Evolutionary conservation across 2,329 filamentous ascomycete species (phyloP).

Genomic region (Verticillium zaregamsianum): DNA sequence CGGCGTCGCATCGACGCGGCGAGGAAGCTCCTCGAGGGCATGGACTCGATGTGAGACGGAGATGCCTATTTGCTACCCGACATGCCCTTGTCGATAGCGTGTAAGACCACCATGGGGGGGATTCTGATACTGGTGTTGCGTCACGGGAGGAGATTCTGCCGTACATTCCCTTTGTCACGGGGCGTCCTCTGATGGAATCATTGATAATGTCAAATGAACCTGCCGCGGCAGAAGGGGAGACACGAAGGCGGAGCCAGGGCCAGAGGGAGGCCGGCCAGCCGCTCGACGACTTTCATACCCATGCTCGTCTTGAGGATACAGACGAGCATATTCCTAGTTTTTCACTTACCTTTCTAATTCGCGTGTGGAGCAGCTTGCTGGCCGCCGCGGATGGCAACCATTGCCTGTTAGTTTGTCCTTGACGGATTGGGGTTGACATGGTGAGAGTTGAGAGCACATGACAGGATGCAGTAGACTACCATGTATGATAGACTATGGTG

Average conservation of each 20-base stretch:
- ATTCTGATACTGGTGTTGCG: not conserved
- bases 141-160: not conserved
- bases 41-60: not conserved
- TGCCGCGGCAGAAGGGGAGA: not conserved
- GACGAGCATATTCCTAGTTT: not conserved
- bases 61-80: not conserved
- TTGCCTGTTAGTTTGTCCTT: not conserved
- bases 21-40: constrained; percentile 66
- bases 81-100: not conserved
- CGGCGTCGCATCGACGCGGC: constrained; percentile 72
- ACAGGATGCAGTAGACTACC: not conserved
- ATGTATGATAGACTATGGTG: not conserved
- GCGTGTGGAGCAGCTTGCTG: not conserved
- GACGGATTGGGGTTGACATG: not conserved
- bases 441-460: not conserved
- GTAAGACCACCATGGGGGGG: not conserved
- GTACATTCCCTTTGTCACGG: not conserved
- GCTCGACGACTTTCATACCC: not conserved
- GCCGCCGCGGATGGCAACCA: not conserved
- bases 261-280: not conserved
- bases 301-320: not conserved
- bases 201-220: constrained; percentile 13
- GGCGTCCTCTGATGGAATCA: constrained; percentile 1
- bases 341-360: not conserved
- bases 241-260: not conserved